Conservation (phyloP, 306 rosid genomes). For the Hylodesmum podocarpum region DNA sequence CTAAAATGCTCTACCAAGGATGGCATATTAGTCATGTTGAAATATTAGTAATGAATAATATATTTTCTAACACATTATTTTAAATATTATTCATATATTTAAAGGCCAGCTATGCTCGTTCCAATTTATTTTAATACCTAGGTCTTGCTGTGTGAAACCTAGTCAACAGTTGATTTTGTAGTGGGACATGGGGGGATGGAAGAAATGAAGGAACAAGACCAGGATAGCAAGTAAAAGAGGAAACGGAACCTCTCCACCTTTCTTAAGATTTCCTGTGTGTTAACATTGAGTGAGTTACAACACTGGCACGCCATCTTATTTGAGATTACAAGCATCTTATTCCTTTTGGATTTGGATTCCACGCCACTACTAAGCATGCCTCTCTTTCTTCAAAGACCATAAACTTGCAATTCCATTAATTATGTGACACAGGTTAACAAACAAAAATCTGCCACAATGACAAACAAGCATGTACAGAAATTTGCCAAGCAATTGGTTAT, state of each 20-base stretch:
- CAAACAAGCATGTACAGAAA: conserved; percentile 38
- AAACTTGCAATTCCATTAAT: neutral
- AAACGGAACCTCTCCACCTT: neutral
- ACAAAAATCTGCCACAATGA: neutral
- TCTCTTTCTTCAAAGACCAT: conserved; percentile 7
- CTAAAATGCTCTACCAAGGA: no score
- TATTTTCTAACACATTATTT: no score
- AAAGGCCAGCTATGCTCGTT: neutral
- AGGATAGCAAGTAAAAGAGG: neutral
- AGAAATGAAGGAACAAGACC: neutral
- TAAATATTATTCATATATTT: no score
- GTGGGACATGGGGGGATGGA: neutral
- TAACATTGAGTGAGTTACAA: neutral
- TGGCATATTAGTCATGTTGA: neutral
- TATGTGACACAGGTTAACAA: neutral
- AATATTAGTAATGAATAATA: neutral
- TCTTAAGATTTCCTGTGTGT: no score
- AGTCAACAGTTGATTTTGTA: neutral
- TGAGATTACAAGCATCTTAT: conserved; percentile 1
- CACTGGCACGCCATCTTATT: neutral
- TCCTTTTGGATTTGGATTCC: conserved; percentile 31
- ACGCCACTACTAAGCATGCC: neutral
- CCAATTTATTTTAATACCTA: neutral
- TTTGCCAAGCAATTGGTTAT: conserved; percentile 42
- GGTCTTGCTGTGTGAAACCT: neutral